phyloP scores from a whole-genome alignment of 441 rosid species.

The Raphanus hybrid region DNA sequence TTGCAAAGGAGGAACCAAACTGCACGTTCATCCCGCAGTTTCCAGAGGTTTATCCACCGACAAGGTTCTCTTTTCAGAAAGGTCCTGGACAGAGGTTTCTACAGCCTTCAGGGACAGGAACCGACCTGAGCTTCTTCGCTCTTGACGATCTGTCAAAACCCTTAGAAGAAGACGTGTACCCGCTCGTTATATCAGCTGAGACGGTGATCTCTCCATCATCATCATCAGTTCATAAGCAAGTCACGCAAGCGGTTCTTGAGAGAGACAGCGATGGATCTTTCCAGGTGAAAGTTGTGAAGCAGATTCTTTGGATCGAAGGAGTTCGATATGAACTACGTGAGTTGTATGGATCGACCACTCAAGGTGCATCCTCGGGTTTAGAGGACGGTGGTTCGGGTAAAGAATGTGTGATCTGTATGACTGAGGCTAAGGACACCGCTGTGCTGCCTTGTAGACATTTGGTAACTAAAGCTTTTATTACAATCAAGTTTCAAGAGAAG shows the following conservation, averaged over 20 bases:
- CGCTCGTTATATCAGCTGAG: conserved; percentile 91
- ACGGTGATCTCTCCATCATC: conserved; percentile 48
- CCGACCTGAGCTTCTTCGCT: conserved; percentile 82
- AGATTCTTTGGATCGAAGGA: conserved; percentile 85
- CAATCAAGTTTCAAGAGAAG: neutral
- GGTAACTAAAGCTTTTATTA: conserved; percentile 46
- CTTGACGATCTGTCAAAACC: conserved; percentile 83
- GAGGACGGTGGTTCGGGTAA: conserved; percentile 72
- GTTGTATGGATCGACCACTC: conserved; percentile 66
- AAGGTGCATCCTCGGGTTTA: conserved; percentile 54
- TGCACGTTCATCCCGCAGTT: conserved; percentile 72
- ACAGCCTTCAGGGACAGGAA: conserved; percentile 89
- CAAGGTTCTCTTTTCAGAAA: conserved; percentile 68
- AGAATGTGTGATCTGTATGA: conserved; percentile 90
- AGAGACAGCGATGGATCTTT: conserved; percentile 53
- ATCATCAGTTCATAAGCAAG: conserved; percentile 68
- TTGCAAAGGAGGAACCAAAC: conserved; percentile 79
- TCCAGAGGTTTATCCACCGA: conserved; percentile 71
- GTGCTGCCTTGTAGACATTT: conserved; percentile 82
- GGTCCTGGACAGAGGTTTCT: conserved; percentile 76
- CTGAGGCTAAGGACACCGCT: conserved; percentile 85
- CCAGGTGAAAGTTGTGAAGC: conserved; percentile 69
- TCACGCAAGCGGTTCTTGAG: conserved; percentile 78
- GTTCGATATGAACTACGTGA: conserved; percentile 85
- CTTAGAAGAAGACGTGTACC: conserved; percentile 79